Conservation (phyloP, 2,329 filamentous ascomycete genomes). For the Clonostachys byssicola region DNA sequence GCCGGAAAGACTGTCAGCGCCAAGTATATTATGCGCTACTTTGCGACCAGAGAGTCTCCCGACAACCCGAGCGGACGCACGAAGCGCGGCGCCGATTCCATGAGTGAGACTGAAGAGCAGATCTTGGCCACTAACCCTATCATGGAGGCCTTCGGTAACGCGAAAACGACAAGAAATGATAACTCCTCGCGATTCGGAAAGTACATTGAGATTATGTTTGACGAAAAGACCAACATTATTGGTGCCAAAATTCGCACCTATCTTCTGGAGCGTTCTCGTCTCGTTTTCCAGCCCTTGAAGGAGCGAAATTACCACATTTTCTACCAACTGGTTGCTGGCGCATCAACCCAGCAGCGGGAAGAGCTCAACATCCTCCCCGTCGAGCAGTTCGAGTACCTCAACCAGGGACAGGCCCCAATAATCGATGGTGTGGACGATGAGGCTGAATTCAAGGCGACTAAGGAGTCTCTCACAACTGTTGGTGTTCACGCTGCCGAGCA, state of each 20-base stretch:
- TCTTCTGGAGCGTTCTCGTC: slow-evolving; percentile 85
- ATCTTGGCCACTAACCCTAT: slow-evolving; percentile 98
- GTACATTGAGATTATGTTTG: slow-evolving; percentile 99
- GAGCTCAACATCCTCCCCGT: slow-evolving; percentile 75
- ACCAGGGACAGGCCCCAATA: slow-evolving; percentile 84
- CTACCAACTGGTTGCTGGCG: slow-evolving; percentile 92
- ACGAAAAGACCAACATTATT: slow-evolving; percentile 91
- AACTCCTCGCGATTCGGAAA: slow-evolving; percentile 99
- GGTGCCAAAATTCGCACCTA: slow-evolving; percentile 97
- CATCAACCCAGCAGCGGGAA: slow-evolving; percentile 77
- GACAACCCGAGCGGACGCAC: slow-evolving; percentile 76
- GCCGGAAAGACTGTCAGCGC: slow-evolving; percentile 98
- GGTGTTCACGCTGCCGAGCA: slow-evolving; percentile 75
- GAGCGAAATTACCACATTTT: slow-evolving; percentile 99
- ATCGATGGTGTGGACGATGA: slow-evolving; percentile 97
- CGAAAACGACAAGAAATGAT: slow-evolving; percentile 98
- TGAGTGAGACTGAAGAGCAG: slow-evolving; percentile 98
- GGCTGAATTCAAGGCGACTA: slow-evolving; percentile 86
- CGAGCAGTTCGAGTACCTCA: slow-evolving; percentile 93
- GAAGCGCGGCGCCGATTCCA: slow-evolving; percentile 72
- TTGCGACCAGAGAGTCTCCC: slow-evolving; percentile 92
- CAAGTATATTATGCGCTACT: slow-evolving; percentile 99
- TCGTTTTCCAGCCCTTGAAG: slow-evolving; percentile 96
- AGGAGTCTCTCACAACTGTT: slow-evolving; percentile 81
- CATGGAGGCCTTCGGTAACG: slow-evolving; percentile 99